Base-by-base conservation (phyloP, 768 basidiomycete genomes). In the Lentinula sp. region DNA sequence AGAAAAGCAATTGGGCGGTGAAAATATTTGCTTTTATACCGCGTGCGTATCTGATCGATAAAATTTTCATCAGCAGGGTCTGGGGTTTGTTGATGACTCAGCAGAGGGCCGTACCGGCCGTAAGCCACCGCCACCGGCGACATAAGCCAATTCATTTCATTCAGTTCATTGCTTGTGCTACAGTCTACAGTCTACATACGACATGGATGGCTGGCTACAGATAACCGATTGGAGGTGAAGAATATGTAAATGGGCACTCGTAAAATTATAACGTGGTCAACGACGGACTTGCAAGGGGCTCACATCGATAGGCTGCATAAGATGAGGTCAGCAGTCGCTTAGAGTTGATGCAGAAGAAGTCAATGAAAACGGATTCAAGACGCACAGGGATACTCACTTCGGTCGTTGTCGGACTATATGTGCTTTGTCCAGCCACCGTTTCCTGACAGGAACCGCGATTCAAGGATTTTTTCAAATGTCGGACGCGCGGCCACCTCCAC, bases 401-500 rank as follows among this genome's bases (percentile, higher is more conserved):
- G 35, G 3, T 4, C 7, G 42, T 58, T 42, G 31, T n/a, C 31
- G 16, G 18, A 34, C n/a, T 51, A 51, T 32, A 31, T 31, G 35
- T 60, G 32, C 28, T 58, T 67, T 62, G 61, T 74, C 94, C 94
- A 97, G 5, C 95, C 94, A 35, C 80, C 85, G 21, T 75, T 72
- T 8, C 94, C 94, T 58, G 79, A 79, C 64, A 98, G 75, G 77
- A 97, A 98, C 32, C 87, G 82, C 71, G 86, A 88, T 67, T 87
- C 79, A 40, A 91, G 76, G 57, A 98, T 83, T 69, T 80, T 80
- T 67, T 94, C 92, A 69, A 96, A 97, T 4, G 89, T 88, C 15
- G 96, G 95, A 58, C 96, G 83, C 23, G 86, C 85, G 40, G 71
- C 73, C 42, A 91, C 81, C 40, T 90, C 86, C n/a, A 95, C 82